Evolutionary conservation across 2,329 filamentous ascomycete genomes (phyloP).

Genomic region (Stachybotrys elegans): DNA sequence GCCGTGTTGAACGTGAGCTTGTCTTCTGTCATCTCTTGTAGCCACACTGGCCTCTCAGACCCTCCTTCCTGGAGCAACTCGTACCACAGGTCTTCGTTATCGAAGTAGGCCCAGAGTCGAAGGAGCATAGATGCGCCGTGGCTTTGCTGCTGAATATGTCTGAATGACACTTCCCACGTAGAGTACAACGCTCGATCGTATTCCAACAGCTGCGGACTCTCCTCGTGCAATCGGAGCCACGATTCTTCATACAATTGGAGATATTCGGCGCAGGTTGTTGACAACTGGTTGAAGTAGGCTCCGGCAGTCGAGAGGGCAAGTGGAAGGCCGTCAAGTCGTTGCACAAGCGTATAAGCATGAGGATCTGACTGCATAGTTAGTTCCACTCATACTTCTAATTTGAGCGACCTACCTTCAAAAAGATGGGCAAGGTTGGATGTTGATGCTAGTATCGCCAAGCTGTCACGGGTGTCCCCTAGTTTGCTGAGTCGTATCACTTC

Average conservation of each 20-base stretch:
- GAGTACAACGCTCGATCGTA: constrained; percentile 28
- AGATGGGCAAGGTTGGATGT: constrained; percentile 20
- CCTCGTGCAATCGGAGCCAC: constrained; percentile 29
- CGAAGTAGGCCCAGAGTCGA: constrained; percentile 36
- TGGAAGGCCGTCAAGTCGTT: constrained; percentile 36
- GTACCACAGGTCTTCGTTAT: constrained; percentile 39
- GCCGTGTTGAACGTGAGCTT: constrained; percentile 18
- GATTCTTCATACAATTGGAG: constrained; percentile 30
- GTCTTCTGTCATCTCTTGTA: constrained; percentile 13
- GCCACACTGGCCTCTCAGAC: constrained; percentile 14
- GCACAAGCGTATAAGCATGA: constrained; percentile 21
- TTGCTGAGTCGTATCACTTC: constrained; percentile 24
- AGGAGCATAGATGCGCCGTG: constrained; percentile 26
- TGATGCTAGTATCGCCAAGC: constrained; percentile 23
- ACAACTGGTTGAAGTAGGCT: constrained; percentile 33
- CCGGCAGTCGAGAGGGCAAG: constrained; percentile 41
- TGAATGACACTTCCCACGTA: constrained; percentile 34
- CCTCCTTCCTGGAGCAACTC: constrained; percentile 26
- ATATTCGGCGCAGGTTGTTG: constrained; percentile 32
- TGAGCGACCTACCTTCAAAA: too few relatives aligned
- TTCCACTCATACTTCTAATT: too few relatives aligned
- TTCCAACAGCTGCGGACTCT: constrained; percentile 18
- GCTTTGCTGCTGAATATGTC: constrained; percentile 22
- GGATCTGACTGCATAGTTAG: too few relatives aligned
- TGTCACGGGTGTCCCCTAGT: constrained; percentile 22